A percentile compares a stretch with the other conserved stretches of the same genome.
Evolutionary conservation across 257 asterid genomes (phyloP).

Genomic region (Solanum rostratum): DNA sequence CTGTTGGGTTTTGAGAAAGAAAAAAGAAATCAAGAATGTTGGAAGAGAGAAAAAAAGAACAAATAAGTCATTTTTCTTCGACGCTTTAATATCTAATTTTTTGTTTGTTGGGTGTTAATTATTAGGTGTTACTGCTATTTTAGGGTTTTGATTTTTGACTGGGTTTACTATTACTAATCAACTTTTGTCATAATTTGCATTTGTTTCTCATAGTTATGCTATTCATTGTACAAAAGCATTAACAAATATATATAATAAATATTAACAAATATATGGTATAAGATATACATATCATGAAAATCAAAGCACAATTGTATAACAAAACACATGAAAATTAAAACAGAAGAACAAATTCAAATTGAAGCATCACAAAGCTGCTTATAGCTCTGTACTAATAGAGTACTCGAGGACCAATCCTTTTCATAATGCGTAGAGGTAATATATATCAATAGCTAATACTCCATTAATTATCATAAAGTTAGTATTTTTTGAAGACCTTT

Average conservation of each 20-base stretch:
- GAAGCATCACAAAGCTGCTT: no score
- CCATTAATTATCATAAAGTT: neutral
- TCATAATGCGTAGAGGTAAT: neutral
- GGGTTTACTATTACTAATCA: neutral
- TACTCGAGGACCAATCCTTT: neutral
- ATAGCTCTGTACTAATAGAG: no score
- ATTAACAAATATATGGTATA: neutral
- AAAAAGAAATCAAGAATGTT: neutral
- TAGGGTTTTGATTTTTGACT: neutral
- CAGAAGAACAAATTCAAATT: no score
- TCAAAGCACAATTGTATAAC: neutral
- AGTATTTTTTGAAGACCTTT: neutral
- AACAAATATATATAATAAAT: neutral
- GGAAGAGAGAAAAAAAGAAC: neutral
- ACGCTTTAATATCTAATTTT: neutral
- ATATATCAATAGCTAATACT: neutral
- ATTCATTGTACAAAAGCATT: no score
- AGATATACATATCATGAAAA: neutral
- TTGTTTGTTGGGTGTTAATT: neutral
- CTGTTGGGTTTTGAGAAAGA: neutral
- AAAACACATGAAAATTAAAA: neutral
- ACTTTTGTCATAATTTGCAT: neutral
- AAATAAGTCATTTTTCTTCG: neutral
- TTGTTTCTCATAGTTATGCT: neutral
- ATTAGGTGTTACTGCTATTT: neutral